A percentile compares a stretch with the other conserved stretches of the same genome.
These are phyloP conservation scores for Holtermannia corniformis DNA, from an alignment of 768 basidiomycete genomes.

Conservation along the genomic window DNA sequence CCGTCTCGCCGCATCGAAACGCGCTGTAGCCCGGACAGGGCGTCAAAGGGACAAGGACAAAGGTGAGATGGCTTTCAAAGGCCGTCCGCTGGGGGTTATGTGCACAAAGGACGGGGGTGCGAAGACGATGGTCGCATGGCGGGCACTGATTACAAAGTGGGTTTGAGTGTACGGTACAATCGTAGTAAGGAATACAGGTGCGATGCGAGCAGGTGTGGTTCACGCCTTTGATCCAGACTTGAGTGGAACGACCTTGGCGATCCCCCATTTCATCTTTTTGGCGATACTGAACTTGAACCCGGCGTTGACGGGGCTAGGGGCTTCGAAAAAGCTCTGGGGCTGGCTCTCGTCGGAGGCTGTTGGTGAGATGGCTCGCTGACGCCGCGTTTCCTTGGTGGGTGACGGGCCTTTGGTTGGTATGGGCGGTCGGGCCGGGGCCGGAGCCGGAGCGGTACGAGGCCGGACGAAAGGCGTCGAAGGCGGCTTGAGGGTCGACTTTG, in stretches of 20 bases:
- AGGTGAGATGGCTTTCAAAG: background rate
- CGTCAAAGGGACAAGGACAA: background rate
- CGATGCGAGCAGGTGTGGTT: background rate
- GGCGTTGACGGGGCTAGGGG: background rate
- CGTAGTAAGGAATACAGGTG: too few relatives aligned
- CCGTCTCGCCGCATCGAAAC: too few relatives aligned
- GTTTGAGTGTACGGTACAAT: too few relatives aligned
- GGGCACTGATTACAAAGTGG: too few relatives aligned
- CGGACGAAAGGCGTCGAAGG: constrained; percentile 24
- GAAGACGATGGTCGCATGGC: too few relatives aligned
- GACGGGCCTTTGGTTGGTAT: background rate
- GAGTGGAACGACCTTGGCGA: background rate
- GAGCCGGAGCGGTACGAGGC: constrained; percentile 19
- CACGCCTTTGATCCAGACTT: background rate
- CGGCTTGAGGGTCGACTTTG: background rate
- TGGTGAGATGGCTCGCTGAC: background rate
- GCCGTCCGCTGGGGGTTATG: too few relatives aligned
- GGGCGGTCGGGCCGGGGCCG: background rate
- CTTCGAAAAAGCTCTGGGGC: background rate
- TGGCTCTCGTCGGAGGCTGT: background rate
- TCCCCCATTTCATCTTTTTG: background rate
- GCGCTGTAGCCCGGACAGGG: too few relatives aligned
- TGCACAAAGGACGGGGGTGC: too few relatives aligned
- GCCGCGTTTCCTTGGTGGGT: too few relatives aligned
- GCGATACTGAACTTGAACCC: background rate